phyloP scores from a whole-genome alignment of 23 red algal species.

The Agarophyton chilense region DNA sequence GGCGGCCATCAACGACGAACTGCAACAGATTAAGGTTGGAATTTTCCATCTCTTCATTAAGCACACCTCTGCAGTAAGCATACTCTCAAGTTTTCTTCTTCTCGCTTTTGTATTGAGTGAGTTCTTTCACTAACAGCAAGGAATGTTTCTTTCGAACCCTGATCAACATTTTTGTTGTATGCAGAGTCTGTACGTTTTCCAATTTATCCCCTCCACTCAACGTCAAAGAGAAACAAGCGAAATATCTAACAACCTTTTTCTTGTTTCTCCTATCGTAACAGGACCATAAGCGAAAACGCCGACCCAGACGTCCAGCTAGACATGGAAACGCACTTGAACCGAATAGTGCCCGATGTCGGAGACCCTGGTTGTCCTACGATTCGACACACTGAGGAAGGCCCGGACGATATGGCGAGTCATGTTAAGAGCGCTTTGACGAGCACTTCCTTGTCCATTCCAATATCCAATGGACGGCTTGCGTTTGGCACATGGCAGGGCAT shows the following conservation, averaged over 20 bases:
- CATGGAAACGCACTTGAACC: constrained; percentile 65
- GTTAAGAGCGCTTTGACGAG: constrained; percentile 64
- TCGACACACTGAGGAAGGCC: constrained; percentile 69
- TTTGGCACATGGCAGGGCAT: constrained; percentile 81
- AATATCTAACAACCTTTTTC: not conserved
- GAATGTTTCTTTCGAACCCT: not conserved
- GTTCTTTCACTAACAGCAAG: not conserved
- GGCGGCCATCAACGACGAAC: constrained; percentile 15
- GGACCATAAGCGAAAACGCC: constrained; percentile 77
- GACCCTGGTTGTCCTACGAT: constrained; percentile 54
- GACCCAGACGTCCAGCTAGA: constrained; percentile 73
- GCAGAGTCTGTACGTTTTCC: constrained; percentile 46
- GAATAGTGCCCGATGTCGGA: constrained; percentile 70
- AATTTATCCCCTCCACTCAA: too few species aligned
- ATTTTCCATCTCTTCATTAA: constrained; percentile 72
- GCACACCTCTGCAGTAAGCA: constrained; percentile 72
- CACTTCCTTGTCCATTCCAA: constrained; percentile 58
- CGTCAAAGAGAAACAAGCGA: not conserved
- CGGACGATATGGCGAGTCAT: constrained; percentile 79
- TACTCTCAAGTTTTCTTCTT: too few species aligned
- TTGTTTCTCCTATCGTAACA: not conserved
- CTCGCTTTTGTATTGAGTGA: not conserved
- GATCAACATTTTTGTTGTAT: not conserved
- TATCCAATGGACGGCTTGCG: constrained; percentile 65
- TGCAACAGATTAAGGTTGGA: constrained; percentile 37